These are phyloP conservation scores for Guadua angustifolia DNA, from an alignment of 176 grass and related monocot species.

Conservation along the genomic window DNA sequence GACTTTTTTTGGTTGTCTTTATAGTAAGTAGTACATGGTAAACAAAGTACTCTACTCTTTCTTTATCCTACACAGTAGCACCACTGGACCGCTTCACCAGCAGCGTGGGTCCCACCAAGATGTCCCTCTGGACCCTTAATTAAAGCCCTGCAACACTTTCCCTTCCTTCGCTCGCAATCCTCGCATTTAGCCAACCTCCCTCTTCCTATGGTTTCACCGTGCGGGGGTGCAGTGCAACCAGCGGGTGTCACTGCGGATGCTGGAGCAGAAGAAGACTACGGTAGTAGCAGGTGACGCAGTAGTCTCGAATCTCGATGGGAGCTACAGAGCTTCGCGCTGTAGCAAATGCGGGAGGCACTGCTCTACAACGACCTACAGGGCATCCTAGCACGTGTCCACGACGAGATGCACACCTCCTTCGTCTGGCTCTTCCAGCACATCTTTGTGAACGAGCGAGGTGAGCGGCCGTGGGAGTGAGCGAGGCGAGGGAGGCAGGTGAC, in stretches of 20 bases:
- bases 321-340: slow-evolving; percentile 85
- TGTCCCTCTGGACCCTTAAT: slow-evolving; percentile 32
- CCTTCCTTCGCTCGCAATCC: background rate
- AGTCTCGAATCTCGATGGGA: slow-evolving; percentile 56
- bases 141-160: slow-evolving; percentile 29
- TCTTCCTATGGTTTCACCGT: background rate
- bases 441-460: slow-evolving; percentile 52
- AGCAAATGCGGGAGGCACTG: slow-evolving; percentile 61
- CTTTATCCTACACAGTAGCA: too few species aligned
- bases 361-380: slow-evolving; percentile 70
- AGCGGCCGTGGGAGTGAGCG: too few species aligned
- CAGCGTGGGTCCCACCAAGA: slow-evolving; percentile 18
- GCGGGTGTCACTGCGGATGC: slow-evolving; percentile 64
- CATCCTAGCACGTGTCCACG: slow-evolving; percentile 61
- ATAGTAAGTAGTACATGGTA: too few species aligned
- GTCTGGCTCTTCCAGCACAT: slow-evolving; percentile 98
- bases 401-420: slow-evolving; percentile 89
- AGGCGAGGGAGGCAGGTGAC: too few species aligned
- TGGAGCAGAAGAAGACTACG: slow-evolving; percentile 80
- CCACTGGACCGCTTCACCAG: background rate
- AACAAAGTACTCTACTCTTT: too few species aligned
- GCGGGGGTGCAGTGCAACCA: slow-evolving; percentile 20
- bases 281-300: slow-evolving; percentile 28
- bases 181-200: slow-evolving; percentile 15
- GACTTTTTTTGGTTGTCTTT: too few species aligned